These are phyloP conservation scores for Sherardia arvensis DNA, from an alignment of 257 asterid species.

Conservation along the genomic window DNA sequence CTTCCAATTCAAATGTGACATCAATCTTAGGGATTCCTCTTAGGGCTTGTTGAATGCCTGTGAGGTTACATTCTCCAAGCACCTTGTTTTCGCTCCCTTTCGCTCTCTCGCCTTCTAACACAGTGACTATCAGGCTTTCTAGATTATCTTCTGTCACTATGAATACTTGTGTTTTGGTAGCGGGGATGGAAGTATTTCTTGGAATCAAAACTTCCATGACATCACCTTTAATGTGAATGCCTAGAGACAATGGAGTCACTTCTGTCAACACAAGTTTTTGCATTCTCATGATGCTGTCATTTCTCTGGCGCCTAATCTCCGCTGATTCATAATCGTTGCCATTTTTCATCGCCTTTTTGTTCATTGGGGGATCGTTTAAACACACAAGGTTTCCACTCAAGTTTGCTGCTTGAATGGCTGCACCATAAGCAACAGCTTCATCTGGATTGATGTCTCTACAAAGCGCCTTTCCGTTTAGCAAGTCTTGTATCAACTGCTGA, in stretches of 20 bases:
- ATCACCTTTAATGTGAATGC: background rate
- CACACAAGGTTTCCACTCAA: background rate
- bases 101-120: background rate
- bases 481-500: background rate
- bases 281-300: background rate
- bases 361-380: background rate
- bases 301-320: background rate
- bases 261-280: background rate
- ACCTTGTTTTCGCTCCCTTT: background rate
- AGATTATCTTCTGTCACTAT: background rate
- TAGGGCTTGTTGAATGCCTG: background rate
- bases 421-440: background rate
- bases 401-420: background rate
- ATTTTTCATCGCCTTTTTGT: background rate
- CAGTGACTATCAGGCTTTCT: background rate
- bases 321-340: background rate
- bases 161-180: background rate
- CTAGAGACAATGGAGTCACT: background rate
- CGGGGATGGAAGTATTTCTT: background rate
- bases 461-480: background rate
- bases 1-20: background rate
- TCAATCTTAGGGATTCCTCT: background rate
- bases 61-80: background rate
- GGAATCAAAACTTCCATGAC: background rate
- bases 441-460: conserved; percentile 1